A percentile compares a stretch with the other conserved stretches of the same genome.
phyloP scores from a whole-genome alignment of 805 yeast species.

The Candida ficus region DNA sequence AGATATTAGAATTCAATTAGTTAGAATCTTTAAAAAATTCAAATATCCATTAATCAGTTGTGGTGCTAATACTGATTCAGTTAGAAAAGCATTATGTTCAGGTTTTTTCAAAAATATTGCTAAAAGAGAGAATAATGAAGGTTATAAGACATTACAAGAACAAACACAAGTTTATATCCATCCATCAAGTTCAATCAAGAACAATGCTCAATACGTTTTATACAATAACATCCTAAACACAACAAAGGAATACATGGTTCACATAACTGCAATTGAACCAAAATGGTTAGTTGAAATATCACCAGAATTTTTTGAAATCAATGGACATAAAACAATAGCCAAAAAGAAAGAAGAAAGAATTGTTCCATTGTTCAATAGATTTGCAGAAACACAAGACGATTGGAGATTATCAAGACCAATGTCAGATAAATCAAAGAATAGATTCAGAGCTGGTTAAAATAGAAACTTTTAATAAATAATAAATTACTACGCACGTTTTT shows the following conservation, averaged over 20 bases:
- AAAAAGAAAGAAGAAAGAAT: slow-evolving; percentile 13
- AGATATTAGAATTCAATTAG: slow-evolving; percentile 74
- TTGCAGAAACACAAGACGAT: slow-evolving; percentile 8
- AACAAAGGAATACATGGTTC: slow-evolving; percentile 87
- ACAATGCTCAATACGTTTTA: slow-evolving; percentile 69
- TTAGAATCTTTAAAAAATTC: slow-evolving; percentile 47
- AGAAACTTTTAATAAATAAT: not conserved
- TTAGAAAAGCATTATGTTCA: slow-evolving; percentile 58
- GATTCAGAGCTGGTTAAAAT: slow-evolving; percentile 5
- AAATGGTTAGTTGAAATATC: slow-evolving; percentile 49
- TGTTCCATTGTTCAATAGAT: slow-evolving; percentile 11
- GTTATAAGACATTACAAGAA: slow-evolving; percentile 65
- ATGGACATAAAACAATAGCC: slow-evolving; percentile 12
- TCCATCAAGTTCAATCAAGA: slow-evolving; percentile 75
- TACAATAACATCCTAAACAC: slow-evolving; percentile 82
- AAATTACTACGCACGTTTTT: not conserved
- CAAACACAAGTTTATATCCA: slow-evolving; percentile 75
- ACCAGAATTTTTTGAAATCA: slow-evolving; percentile 10
- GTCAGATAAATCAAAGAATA: slow-evolving; percentile 4
- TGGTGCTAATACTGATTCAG: slow-evolving; percentile 48
- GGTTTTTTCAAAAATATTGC: slow-evolving; percentile 68
- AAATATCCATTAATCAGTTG: slow-evolving; percentile 43
- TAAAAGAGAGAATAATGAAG: slow-evolving; percentile 66
- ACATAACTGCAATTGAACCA: slow-evolving; percentile 77
- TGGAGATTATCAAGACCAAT: slow-evolving; percentile 10